Evolutionary conservation across 805 yeast genomes (phyloP).

Genomic region (Teunomyces kruisii): DNA sequence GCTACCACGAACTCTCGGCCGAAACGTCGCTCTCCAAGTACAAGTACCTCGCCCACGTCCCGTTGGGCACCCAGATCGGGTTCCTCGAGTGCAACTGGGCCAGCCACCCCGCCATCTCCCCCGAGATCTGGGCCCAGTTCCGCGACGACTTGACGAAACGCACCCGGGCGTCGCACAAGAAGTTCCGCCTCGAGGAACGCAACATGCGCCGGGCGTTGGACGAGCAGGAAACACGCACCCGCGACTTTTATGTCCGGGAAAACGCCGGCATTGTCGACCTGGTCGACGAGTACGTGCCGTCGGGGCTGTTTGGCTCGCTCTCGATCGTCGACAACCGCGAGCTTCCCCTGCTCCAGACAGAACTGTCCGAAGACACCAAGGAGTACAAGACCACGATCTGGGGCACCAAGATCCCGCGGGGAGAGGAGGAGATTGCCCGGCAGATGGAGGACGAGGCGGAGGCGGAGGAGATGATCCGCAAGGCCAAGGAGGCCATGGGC

Average conservation of each 20-base stretch:
- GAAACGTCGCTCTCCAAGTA: constrained; percentile 57
- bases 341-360: constrained; percentile 22
- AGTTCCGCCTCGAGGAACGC: constrained; percentile 60
- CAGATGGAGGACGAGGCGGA: constrained; percentile 46
- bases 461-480: constrained; percentile 50
- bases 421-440: constrained; percentile 39
- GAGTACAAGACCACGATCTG: constrained; percentile 60
- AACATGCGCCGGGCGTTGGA: constrained; percentile 55
- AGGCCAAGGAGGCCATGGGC: constrained; percentile 49
- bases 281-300: constrained; percentile 12
- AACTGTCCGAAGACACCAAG: constrained; percentile 8
- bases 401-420: constrained; percentile 64
- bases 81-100: constrained; percentile 85
- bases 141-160: constrained; percentile 58
- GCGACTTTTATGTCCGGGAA: constrained; percentile 60
- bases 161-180: constrained; percentile 47
- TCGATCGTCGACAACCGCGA: constrained; percentile 40
- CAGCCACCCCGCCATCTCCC: constrained; percentile 28
- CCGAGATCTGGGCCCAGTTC: constrained; percentile 45
- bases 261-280: constrained; percentile 41
- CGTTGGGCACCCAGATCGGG: constrained; percentile 81
- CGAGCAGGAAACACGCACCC: constrained; percentile 56
- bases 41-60: constrained; percentile 79
- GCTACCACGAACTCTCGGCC: constrained; percentile 61
- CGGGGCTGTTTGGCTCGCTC: constrained; percentile 29